Percentiles rank a stretch among this genome's conserved stretches.
Conservation (phyloP, 73 alveolate genomes). For the Effrenium voratum region DNA sequence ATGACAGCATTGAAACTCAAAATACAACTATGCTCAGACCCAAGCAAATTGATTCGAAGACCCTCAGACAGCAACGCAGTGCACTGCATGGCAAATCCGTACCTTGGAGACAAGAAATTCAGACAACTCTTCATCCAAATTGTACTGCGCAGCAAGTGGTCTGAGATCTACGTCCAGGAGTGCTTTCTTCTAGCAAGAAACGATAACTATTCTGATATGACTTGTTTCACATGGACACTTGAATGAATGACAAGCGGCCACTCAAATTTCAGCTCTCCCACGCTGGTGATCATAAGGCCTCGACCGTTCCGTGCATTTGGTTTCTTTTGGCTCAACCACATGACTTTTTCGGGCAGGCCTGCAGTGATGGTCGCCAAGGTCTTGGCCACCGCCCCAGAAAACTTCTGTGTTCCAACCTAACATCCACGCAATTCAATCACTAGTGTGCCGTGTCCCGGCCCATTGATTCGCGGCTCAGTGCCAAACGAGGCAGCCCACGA, state of each 20-base stretch:
- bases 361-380: conserved; percentile 69
- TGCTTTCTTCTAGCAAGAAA: not conserved
- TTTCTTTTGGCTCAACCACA: not conserved
- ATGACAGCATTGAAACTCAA: not conserved
- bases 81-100: conserved; percentile 65
- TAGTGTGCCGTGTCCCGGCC: not conserved
- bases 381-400: conserved; percentile 49
- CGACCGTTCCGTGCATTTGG: too few relatives aligned
- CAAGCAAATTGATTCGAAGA: conserved; percentile 55
- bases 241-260: conserved; percentile 16
- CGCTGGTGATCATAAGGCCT: conserved; percentile 91
- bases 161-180: too few relatives aligned
- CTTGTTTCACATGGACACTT: too few relatives aligned
- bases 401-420: conserved; percentile 80
- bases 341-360: not conserved
- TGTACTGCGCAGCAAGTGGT: too few relatives aligned
- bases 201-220: not conserved
- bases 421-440: not conserved
- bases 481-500: conserved; percentile 43
- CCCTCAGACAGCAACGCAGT: conserved; percentile 68
- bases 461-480: not conserved
- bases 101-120: not conserved
- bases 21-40: not conserved
- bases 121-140: not conserved
- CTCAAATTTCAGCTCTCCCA: conserved; percentile 68